A percentile compares a stretch with the other conserved stretches of the same genome.
phyloP scores from a whole-genome alignment of 2,329 filamentous ascomycete species.

The Alternaria dauci region DNA sequence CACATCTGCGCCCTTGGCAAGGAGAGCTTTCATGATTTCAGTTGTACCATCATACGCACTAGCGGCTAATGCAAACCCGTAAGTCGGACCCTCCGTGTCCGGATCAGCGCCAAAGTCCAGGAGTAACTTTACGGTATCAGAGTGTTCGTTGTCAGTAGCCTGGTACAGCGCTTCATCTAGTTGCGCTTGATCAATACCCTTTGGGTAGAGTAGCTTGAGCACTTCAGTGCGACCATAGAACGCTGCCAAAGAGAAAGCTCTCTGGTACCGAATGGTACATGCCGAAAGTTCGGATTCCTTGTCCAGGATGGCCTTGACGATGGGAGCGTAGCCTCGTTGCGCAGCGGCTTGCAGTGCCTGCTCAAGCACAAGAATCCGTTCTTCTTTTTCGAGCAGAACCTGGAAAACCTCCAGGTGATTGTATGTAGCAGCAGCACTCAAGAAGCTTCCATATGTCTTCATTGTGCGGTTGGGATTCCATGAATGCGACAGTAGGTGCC shows the following conservation, averaged over 20 bases:
- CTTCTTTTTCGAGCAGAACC: slow-evolving; percentile 26
- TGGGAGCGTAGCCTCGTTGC: slow-evolving; percentile 26
- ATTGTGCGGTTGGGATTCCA: slow-evolving; percentile 29
- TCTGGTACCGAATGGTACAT: slow-evolving; percentile 23
- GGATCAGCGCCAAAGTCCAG: slow-evolving; percentile 29
- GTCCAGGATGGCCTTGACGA: slow-evolving; percentile 29
- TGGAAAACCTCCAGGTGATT: slow-evolving; percentile 32
- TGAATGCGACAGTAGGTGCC: slow-evolving; percentile 24
- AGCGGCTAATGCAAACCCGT: slow-evolving; percentile 31
- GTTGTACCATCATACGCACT: slow-evolving; percentile 33
- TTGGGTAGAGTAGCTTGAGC: slow-evolving; percentile 19
- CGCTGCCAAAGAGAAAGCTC: slow-evolving; percentile 31
- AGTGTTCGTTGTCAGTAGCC: slow-evolving; percentile 31
- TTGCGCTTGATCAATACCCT: slow-evolving; percentile 21
- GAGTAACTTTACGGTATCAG: slow-evolving; percentile 31
- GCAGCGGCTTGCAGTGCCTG: slow-evolving; percentile 31
- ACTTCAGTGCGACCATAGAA: slow-evolving; percentile 29
- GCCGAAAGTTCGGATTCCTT: slow-evolving; percentile 6
- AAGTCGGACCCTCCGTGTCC: slow-evolving; percentile 32
- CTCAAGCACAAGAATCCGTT: slow-evolving; percentile 26
- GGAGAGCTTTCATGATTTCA: slow-evolving; percentile 26
- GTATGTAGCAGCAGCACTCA: slow-evolving; percentile 34
- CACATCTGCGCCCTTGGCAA: slow-evolving; percentile 31
- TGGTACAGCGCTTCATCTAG: slow-evolving; percentile 30
- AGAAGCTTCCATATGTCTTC: slow-evolving; percentile 30